These are phyloP conservation scores for Populus simonii DNA, from an alignment of 345 rosid genomes.

Conservation along the genomic window DNA sequence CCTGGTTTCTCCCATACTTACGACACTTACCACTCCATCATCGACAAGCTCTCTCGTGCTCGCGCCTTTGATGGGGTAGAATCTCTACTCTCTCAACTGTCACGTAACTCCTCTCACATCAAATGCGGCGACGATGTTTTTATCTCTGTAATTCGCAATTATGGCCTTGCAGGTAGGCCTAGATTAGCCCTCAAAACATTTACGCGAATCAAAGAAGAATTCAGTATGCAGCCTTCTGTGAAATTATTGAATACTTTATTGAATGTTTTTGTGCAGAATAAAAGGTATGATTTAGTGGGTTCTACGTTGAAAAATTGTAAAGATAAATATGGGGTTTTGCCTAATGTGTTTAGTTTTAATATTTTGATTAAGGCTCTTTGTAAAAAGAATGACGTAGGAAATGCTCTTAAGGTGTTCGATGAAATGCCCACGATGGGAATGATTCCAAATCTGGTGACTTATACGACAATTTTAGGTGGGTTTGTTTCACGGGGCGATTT, in stretches of 20 bases:
- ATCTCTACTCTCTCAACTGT: slow-evolving; percentile 51
- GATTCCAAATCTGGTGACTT: slow-evolving; percentile 69
- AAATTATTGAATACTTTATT: slow-evolving; percentile 74
- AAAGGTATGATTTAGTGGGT: slow-evolving; percentile 56
- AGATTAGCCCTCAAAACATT: slow-evolving; percentile 52
- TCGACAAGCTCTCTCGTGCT: slow-evolving; percentile 75
- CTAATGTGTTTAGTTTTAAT: slow-evolving; percentile 72
- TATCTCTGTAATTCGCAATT: slow-evolving; percentile 61
- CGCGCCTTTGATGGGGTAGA: slow-evolving; percentile 73
- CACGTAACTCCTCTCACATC: slow-evolving; percentile 33
- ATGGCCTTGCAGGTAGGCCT: slow-evolving; percentile 71
- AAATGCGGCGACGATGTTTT: slow-evolving; percentile 75
- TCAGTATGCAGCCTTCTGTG: slow-evolving; percentile 61
- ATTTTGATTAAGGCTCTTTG: slow-evolving; percentile 70
- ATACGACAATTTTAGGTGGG: slow-evolving; percentile 75
- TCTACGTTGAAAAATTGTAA: slow-evolving; percentile 49
- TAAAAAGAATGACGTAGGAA: slow-evolving; percentile 53
- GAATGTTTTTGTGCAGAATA: slow-evolving; percentile 69
- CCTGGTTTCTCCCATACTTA: slow-evolving; percentile 59
- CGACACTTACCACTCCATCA: slow-evolving; percentile 73
- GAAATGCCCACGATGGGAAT: slow-evolving; percentile 83
- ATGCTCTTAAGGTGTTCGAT: slow-evolving; percentile 58
- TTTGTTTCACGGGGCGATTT: slow-evolving; percentile 66
- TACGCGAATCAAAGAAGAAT: slow-evolving; percentile 51
- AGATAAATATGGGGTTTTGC: slow-evolving; percentile 48